Evolutionary conservation across 371 early-diverging fungal genomes (phyloP).

Genomic region (Chytridium lagenaria): DNA sequence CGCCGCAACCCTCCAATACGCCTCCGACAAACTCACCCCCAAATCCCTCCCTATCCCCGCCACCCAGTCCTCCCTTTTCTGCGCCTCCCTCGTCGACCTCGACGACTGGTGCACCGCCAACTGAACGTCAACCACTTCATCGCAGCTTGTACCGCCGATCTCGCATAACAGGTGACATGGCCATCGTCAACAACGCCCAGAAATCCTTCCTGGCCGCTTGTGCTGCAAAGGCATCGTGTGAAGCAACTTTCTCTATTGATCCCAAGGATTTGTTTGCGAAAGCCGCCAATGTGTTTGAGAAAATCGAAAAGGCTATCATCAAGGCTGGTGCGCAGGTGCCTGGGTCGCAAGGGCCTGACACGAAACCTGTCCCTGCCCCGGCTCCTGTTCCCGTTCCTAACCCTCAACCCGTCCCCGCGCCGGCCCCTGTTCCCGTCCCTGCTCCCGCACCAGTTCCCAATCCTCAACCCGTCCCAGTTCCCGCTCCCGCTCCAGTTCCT

Average conservation of each 20-base stretch:
- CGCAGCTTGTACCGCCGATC: slow-evolving; percentile 6
- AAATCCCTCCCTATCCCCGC: background rate
- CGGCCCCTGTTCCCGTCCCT: no score
- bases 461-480: no score
- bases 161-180: slow-evolving; percentile 15
- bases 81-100: background rate
- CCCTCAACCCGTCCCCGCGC: no score
- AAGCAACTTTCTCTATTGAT: background rate
- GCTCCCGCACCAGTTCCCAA: no score
- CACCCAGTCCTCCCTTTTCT: background rate
- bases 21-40: background rate
- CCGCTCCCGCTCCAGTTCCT: no score
- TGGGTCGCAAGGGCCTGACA: background rate
- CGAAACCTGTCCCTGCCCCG: no score
- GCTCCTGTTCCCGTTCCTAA: no score
- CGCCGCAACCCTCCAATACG: slow-evolving; percentile 1
- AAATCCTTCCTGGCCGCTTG: slow-evolving; percentile 8
- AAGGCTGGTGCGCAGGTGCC: background rate
- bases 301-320: background rate
- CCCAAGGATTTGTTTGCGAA: slow-evolving; percentile 2
- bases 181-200: background rate
- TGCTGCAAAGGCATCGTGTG: slow-evolving; percentile 5
- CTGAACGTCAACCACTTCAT: slow-evolving; percentile 15
- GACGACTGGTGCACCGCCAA: slow-evolving; percentile 2
- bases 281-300: background rate